Conservation (phyloP, 352 stramenopile species). For the Phytophthora rubi region DNA sequence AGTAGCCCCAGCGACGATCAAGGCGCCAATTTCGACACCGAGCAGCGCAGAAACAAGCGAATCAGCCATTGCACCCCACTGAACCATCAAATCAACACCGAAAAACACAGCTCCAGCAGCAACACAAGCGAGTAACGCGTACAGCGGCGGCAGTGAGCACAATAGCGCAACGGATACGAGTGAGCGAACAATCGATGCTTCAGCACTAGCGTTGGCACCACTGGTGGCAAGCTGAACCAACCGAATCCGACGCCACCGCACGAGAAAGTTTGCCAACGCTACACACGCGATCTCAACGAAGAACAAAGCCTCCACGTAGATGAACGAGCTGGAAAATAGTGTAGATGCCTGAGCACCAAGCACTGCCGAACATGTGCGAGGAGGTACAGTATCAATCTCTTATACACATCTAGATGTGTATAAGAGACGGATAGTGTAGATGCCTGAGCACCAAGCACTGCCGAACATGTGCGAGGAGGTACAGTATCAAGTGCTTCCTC, state of each 20-base stretch:
- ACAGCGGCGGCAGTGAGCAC: constrained; percentile 49
- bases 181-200: constrained; percentile 41
- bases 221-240: constrained; percentile 42
- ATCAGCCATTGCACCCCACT: constrained; percentile 45
- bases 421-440: constrained; percentile 43
- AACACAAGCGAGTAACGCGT: constrained; percentile 35
- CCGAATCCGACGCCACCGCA: constrained; percentile 56
- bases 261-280: constrained; percentile 51
- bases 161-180: constrained; percentile 40
- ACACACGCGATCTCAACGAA: constrained; percentile 47
- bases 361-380: constrained; percentile 44
- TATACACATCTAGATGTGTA: too few relatives aligned
- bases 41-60: constrained; percentile 44
- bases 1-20: constrained; percentile 17
- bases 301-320: constrained; percentile 44
- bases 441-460: constrained; percentile 34
- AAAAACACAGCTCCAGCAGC: constrained; percentile 36
- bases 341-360: constrained; percentile 32
- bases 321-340: constrained; percentile 49
- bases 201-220: constrained; percentile 16
- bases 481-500: constrained; percentile 54
- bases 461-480: constrained; percentile 47
- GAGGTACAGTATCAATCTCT: constrained; percentile 43
- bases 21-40: constrained; percentile 44
- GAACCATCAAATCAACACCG: constrained; percentile 50